phyloP scores from a whole-genome alignment of 305 asterid species.

The Salvia sclarea region DNA sequence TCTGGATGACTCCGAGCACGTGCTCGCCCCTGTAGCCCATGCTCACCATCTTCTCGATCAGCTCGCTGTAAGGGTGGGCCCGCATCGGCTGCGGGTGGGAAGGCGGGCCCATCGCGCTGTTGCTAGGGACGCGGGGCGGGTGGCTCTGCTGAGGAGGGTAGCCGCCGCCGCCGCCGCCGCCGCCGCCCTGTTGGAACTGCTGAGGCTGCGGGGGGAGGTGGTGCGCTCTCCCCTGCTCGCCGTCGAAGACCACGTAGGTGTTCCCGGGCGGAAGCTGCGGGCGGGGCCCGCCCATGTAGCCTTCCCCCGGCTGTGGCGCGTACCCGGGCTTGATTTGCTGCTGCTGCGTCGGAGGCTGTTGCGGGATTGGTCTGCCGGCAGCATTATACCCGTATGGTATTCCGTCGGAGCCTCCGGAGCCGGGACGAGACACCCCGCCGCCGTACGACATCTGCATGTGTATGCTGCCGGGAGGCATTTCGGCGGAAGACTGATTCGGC shows the following conservation, averaged over 20 bases:
- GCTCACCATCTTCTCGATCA: conserved; percentile 77
- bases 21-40: conserved; percentile 92
- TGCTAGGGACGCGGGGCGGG: conserved; percentile 28
- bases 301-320: conserved; percentile 60
- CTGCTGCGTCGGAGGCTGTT: conserved; percentile 53
- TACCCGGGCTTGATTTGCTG: conserved; percentile 61
- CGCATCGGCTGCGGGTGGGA: conserved; percentile 53
- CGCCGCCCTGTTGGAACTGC: conserved; percentile 64
- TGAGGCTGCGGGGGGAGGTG: conserved; percentile 57
- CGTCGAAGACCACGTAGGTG: conserved; percentile 61
- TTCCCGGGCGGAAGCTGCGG: conserved; percentile 64
- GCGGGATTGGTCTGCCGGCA: conserved; percentile 56
- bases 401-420: conserved; percentile 51
- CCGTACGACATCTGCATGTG: conserved; percentile 59
- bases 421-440: conserved; percentile 52
- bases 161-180: too few species aligned
- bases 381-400: conserved; percentile 58
- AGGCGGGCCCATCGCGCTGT: conserved; percentile 33
- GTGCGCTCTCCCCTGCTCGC: conserved; percentile 63
- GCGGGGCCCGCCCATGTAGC: conserved; percentile 59
- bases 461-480: conserved; percentile 58
- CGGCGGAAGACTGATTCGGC: conserved; percentile 54
- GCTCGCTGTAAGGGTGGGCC: conserved; percentile 69
- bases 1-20: conserved; percentile 67
- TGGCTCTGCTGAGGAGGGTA: conserved; percentile 32